A percentile compares a stretch with the other conserved stretches of the same genome.
phyloP scores from a whole-genome alignment of 23 red algal species.

The Agarophyton chilense region DNA sequence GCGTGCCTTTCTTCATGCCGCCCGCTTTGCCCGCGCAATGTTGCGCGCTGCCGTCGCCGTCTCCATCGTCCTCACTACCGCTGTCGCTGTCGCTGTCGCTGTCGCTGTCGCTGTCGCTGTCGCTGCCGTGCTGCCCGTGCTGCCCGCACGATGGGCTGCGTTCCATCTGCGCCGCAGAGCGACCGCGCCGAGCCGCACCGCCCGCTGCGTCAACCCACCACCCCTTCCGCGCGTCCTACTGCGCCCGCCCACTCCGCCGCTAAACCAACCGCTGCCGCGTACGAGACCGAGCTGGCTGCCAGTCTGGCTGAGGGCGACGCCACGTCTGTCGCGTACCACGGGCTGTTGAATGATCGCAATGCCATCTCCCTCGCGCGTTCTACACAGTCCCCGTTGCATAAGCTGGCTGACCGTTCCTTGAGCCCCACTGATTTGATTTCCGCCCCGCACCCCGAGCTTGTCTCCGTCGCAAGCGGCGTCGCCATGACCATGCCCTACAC shows the following conservation, averaged over 20 bases:
- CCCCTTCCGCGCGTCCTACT: background rate
- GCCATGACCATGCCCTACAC: conserved; percentile 78
- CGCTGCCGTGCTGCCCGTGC: background rate
- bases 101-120: too few species aligned
- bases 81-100: too few species aligned
- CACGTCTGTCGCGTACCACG: conserved; percentile 19
- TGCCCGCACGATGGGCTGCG: background rate
- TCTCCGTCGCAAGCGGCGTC: conserved; percentile 30
- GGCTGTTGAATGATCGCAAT: background rate
- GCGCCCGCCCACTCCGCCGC: too few species aligned
- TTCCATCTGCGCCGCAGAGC: conserved; percentile 8
- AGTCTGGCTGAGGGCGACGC: conserved; percentile 1
- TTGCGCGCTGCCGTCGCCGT: background rate
- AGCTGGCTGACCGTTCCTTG: background rate
- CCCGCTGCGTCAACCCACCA: background rate
- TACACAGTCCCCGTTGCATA: background rate
- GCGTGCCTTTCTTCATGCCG: background rate
- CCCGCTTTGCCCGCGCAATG: too few species aligned
- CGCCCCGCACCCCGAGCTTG: background rate
- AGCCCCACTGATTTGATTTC: too few species aligned
- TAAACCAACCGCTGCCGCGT: too few species aligned
- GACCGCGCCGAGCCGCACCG: background rate
- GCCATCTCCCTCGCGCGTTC: background rate
- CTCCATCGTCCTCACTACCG: too few species aligned
- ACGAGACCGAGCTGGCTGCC: conserved; percentile 44